These are phyloP conservation scores for Hyaloscypha finlandica DNA, from an alignment of 495 filamentous ascomycete genomes.

Conservation along the genomic window DNA sequence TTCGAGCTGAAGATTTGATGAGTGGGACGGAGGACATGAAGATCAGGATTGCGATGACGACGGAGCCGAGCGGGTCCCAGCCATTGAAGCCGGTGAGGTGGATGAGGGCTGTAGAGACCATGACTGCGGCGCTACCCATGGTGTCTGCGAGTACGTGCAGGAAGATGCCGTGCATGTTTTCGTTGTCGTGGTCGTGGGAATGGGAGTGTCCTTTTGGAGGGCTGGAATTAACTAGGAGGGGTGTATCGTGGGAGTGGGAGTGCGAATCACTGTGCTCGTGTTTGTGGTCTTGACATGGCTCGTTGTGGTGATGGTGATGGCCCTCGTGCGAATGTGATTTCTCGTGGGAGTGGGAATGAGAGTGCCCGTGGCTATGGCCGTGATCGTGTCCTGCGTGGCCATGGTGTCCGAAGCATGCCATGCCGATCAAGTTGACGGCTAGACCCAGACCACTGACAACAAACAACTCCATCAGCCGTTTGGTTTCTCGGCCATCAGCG, in stretches of 20 bases:
- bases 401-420: conserved; percentile 78
- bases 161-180: conserved; percentile 99
- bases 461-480: conserved; percentile 82
- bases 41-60: conserved; percentile 90
- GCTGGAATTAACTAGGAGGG: conserved; percentile 26
- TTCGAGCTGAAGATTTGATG: conserved; percentile 79
- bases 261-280: conserved; percentile 33
- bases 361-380: conserved; percentile 43
- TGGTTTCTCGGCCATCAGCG: conserved; percentile 76
- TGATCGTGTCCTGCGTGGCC: conserved; percentile 68
- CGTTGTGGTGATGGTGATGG: conserved; percentile 7
- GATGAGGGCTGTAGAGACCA: conserved; percentile 85
- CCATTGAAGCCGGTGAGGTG: conserved; percentile 85
- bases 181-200: conserved; percentile 74
- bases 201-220: conserved; percentile 34
- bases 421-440: conserved; percentile 87
- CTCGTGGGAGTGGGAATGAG: conserved; percentile 28
- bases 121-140: conserved; percentile 90
- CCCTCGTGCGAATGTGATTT: conserved; percentile 13
- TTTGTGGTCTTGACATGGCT: conserved; percentile 20
- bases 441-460: conserved; percentile 84
- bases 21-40: conserved; percentile 85
- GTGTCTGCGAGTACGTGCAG: conserved; percentile 95
- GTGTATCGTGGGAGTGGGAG: conserved; percentile 18
- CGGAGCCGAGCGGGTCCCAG: conserved; percentile 95